These are phyloP conservation scores for Aspergillus fumigatus DNA, from an alignment of 2,329 filamentous ascomycete species.

Conservation along the genomic window DNA sequence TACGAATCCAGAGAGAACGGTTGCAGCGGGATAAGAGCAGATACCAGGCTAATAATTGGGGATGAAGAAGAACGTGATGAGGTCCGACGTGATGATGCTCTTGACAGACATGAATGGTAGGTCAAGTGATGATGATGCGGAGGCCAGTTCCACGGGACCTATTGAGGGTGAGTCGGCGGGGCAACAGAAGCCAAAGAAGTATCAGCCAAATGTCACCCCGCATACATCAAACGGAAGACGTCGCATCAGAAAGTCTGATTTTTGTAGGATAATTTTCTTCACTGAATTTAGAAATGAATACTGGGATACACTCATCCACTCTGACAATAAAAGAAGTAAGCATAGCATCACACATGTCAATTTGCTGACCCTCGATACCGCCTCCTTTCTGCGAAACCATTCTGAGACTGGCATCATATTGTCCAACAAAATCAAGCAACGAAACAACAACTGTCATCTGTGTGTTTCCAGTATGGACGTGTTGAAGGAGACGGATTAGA, in stretches of 20 bases:
- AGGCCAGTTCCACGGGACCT: constrained; percentile 12
- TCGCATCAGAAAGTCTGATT: neutral
- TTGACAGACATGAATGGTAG: constrained; percentile 7
- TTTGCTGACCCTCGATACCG: neutral
- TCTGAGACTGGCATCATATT: neutral
- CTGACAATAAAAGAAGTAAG: neutral
- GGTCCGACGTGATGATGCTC: constrained; percentile 3
- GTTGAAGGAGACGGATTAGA: neutral
- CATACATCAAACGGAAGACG: neutral
- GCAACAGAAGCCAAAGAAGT: neutral
- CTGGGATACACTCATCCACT: neutral
- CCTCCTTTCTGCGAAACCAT: neutral
- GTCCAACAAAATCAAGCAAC: neutral
- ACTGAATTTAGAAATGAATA: neutral
- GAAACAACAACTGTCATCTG: neutral
- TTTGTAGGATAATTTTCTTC: neutral
- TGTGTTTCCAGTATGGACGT: neutral
- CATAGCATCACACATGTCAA: neutral
- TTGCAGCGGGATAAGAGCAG: neutral
- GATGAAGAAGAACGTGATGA: neutral
- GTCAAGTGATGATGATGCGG: constrained; percentile 18
- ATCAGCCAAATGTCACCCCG: neutral
- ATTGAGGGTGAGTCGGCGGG: neutral
- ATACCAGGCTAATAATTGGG: neutral
- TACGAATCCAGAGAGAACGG: neutral